Evolutionary conservation across 1,139 yeast species (phyloP), one percentile per base, ranked within the genome.

Genomic region (Pichia sp.): DNA sequence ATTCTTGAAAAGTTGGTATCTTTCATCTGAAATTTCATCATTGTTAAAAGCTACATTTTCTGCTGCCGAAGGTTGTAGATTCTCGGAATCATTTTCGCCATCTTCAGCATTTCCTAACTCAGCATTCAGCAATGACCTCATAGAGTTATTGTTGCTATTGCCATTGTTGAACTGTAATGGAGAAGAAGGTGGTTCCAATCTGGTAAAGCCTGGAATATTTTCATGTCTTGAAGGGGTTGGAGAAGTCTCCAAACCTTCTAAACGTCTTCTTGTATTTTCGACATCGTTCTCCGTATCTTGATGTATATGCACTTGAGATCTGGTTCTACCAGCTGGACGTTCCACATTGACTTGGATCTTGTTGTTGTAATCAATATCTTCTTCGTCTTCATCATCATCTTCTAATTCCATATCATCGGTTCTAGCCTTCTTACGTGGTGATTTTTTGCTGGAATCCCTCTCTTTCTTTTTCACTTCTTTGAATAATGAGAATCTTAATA

Each of bases 401-500:
- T 42, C 42, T 23, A 47, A 43, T 29, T 37, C 37, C 33, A 47
- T 49, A 27, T 46, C 44, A 29, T 38, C 46, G 2, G 54, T 48
- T 43, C 48, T 56, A 51, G 62, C 56, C 53, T 59, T 59, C 52
- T 58, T 60, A 37, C 57, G 53, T 29, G 60, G 62, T 2, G 57
- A 50, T 28, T 39, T 50, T 3, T 49, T 43, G 10, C 37, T n/a
- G 6, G 33, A 40, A 29, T 38, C 47, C 42, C 41, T 40, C 34
- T 49, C 16, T 33, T 49, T 61, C 66, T 66, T 57, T 34, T 65
- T 69, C 37, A 75, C 66, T 60, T 86, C 95, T 60, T 83, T 84
- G 71, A 90, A 85, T 54, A 94, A 69, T 0, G 98, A 94, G 63
- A 77, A 92, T 58, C 95, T 74, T 54, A 92, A 70, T 57, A 94